Percentiles rank a stretch among this genome's conserved stretches.
phyloP scores from a whole-genome alignment of 768 basidiomycete genomes.

The Trametes elegans region DNA sequence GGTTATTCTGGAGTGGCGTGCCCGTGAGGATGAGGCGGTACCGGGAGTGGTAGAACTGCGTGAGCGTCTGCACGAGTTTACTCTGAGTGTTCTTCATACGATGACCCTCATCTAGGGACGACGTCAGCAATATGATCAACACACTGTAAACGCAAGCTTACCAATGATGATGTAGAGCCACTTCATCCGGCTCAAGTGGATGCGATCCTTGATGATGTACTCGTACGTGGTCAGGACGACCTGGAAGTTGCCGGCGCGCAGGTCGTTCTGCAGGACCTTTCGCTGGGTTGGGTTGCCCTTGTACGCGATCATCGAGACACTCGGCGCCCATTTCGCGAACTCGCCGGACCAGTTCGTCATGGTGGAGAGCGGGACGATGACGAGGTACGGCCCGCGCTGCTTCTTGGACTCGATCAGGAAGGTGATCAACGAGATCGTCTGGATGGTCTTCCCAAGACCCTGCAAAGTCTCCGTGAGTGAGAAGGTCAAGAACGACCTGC shows the following conservation, averaged over 20 bases:
- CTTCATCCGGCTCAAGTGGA: conserved; percentile 82
- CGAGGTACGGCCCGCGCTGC: conserved; percentile 91
- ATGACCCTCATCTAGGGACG: conserved; percentile 80
- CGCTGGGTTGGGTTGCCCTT: conserved; percentile 90
- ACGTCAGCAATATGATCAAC: not conserved
- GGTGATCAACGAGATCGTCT: conserved; percentile 91
- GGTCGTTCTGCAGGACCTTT: conserved; percentile 70
- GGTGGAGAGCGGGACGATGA: conserved; percentile 93
- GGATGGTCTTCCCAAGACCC: conserved; percentile 96
- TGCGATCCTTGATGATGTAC: conserved; percentile 97
- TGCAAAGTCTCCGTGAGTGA: conserved; percentile 26
- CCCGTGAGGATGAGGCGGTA: conserved; percentile 94
- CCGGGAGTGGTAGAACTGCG: conserved; percentile 88
- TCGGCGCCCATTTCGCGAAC: conserved; percentile 96
- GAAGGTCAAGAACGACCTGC: conserved; percentile 13
- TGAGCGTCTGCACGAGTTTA: conserved; percentile 87
- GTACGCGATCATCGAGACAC: conserved; percentile 76
- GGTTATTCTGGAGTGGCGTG: conserved; percentile 95
- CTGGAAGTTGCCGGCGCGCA: conserved; percentile 83
- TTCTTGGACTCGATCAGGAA: conserved; percentile 91
- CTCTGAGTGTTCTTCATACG: conserved; percentile 96
- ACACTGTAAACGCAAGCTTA: conserved; percentile 31
- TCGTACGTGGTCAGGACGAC: conserved; percentile 94
- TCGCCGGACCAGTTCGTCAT: conserved; percentile 98
- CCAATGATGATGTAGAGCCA: conserved; percentile 99